Percentiles rank a stretch among this genome's conserved stretches.
Conservation (phyloP, 2,329 filamentous ascomycete genomes). For the Fusarium veterinarium region DNA sequence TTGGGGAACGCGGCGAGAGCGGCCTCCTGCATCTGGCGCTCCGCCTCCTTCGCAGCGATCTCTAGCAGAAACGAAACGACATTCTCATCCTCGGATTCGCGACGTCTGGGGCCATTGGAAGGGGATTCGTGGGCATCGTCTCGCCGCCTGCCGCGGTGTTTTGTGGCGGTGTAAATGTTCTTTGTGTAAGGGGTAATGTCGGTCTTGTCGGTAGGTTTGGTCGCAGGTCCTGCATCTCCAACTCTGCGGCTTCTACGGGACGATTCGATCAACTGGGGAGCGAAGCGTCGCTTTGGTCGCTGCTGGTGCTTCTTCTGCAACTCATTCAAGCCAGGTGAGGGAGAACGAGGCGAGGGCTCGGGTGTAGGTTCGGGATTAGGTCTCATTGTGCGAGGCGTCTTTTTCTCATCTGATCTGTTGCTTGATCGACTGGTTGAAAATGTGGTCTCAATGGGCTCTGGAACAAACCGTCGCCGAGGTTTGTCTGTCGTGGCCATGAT, state of each 20-base stretch:
- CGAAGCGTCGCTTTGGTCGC: slow-evolving; percentile 67
- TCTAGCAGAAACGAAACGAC: slow-evolving; percentile 82
- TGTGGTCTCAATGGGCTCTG: slow-evolving; percentile 78
- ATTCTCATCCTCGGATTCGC: slow-evolving; percentile 80
- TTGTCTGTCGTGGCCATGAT: slow-evolving; percentile 55
- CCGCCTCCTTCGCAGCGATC: slow-evolving; percentile 81
- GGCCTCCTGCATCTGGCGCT: slow-evolving; percentile 81
- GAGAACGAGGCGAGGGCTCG: slow-evolving; percentile 63
- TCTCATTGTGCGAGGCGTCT: slow-evolving; percentile 49
- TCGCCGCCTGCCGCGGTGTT: slow-evolving; percentile 51
- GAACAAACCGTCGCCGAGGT: slow-evolving; percentile 70
- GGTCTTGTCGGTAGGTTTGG: slow-evolving; percentile 75
- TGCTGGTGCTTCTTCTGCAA: slow-evolving; percentile 52
- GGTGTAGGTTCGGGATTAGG: slow-evolving; percentile 69
- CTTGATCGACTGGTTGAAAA: slow-evolving; percentile 67
- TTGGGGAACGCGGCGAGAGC: slow-evolving; percentile 82
- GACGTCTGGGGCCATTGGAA: slow-evolving; percentile 51
- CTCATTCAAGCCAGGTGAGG: slow-evolving; percentile 57
- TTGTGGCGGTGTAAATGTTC: slow-evolving; percentile 66
- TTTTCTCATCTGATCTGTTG: slow-evolving; percentile 47
- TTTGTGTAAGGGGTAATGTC: slow-evolving; percentile 75
- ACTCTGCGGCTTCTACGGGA: slow-evolving; percentile 76
- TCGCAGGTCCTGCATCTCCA: slow-evolving; percentile 71
- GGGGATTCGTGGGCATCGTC: slow-evolving; percentile 27
- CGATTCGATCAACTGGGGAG: slow-evolving; percentile 85